phyloP scores from a whole-genome alignment of 495 filamentous ascomycete species.

The Podospora comata region DNA sequence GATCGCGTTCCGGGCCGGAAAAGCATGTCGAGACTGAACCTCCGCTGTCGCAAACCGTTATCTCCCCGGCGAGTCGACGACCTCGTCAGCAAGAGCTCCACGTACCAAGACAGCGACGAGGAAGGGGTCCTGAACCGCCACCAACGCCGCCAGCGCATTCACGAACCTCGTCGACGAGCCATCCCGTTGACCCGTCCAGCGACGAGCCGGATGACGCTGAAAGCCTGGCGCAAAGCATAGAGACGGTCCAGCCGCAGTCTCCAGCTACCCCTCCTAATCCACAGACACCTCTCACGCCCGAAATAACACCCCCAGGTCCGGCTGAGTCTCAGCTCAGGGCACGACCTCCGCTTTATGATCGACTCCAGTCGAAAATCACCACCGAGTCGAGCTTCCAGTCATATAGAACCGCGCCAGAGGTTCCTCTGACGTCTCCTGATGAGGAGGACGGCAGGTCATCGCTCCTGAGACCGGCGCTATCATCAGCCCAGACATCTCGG shows the following conservation, averaged over 20 bases:
- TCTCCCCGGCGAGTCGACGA: conserved; percentile 18
- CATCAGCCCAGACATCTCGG: conserved; percentile 44
- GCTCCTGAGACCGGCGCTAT: conserved; percentile 42
- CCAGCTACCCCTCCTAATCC: conserved; percentile 59
- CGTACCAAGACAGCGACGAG: conserved; percentile 28
- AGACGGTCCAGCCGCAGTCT: conserved; percentile 28
- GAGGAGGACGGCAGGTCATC: conserved; percentile 49
- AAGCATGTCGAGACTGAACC: conserved; percentile 23
- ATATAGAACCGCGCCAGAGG: conserved; percentile 68
- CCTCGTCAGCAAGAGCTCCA: neutral
- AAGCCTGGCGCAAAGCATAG: conserved; percentile 34
- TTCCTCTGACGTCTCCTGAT: conserved; percentile 54
- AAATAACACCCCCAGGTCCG: conserved; percentile 64
- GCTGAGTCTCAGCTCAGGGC: conserved; percentile 37
- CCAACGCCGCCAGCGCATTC: conserved; percentile 56
- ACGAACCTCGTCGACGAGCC: conserved; percentile 46
- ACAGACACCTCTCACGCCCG: conserved; percentile 66
- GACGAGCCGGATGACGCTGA: conserved; percentile 36
- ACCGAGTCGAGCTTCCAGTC: conserved; percentile 63
- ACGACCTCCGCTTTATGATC: conserved; percentile 40
- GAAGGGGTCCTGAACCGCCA: conserved; percentile 43
- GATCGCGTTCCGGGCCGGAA: conserved; percentile 14
- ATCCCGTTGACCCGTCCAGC: conserved; percentile 28
- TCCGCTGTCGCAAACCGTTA: conserved; percentile 24
- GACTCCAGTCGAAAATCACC: conserved; percentile 45